Percentiles rank a stretch among this genome's conserved stretches.
Evolutionary conservation across 495 filamentous ascomycete genomes (phyloP).

Genomic region (Penicillium turbatum): DNA sequence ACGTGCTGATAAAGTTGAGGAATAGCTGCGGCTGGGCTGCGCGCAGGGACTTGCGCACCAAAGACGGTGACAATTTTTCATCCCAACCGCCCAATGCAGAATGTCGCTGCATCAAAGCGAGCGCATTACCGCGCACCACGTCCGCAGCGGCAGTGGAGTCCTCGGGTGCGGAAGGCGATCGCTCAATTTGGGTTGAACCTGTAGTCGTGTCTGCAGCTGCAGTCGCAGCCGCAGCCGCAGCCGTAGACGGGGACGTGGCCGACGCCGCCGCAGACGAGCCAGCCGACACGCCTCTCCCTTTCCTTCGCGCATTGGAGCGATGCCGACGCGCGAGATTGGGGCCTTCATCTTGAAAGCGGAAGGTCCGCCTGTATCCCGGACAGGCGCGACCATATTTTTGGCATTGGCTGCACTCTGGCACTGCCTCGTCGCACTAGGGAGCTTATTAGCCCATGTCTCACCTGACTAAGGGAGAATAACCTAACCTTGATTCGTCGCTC

Average conservation of each 20-base stretch:
- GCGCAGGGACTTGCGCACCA: constrained; percentile 24
- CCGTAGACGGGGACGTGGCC: neutral
- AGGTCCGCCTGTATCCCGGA: constrained; percentile 34
- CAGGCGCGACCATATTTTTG: constrained; percentile 34
- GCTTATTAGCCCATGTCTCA: neutral
- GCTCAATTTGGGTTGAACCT: constrained; percentile 4
- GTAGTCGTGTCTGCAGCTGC: neutral
- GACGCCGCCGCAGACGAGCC: neutral
- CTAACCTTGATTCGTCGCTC: constrained; percentile 37
- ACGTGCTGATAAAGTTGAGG: constrained; percentile 27
- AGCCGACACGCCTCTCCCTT: constrained; percentile 2
- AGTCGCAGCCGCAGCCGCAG: neutral
- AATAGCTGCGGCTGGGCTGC: constrained; percentile 27
- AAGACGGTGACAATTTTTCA: constrained; percentile 21
- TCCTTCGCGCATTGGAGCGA: constrained; percentile 13
- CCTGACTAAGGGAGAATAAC: neutral
- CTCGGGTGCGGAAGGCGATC: neutral
- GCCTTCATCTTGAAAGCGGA: constrained; percentile 37
- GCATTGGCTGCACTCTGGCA: constrained; percentile 34
- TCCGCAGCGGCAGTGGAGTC: constrained; percentile 13
- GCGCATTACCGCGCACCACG: constrained; percentile 22
- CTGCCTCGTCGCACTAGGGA: constrained; percentile 32
- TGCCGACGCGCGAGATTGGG: constrained; percentile 29
- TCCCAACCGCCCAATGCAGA: constrained; percentile 13
- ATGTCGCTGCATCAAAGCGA: constrained; percentile 27